Evolutionary conservation across 495 filamentous ascomycete genomes (phyloP).

Genomic region (Trichoderma parareesei): DNA sequence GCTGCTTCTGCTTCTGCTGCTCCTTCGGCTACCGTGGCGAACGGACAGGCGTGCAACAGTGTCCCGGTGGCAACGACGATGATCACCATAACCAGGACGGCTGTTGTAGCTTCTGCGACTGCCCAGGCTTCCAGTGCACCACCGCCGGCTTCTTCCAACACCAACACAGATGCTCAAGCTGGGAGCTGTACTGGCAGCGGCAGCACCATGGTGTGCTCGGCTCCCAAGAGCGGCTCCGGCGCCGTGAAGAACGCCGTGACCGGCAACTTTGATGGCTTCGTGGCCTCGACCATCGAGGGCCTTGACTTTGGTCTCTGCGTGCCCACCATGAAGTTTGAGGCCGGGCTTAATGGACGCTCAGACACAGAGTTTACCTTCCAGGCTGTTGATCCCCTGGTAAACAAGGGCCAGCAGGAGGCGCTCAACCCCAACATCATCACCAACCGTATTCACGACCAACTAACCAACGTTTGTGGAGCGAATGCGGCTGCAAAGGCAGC

Average conservation of each 20-base stretch:
- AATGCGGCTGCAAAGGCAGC: conserved; percentile 44
- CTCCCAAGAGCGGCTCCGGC: conserved; percentile 24
- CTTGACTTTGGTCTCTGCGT: conserved; percentile 45
- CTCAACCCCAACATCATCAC: conserved; percentile 58
- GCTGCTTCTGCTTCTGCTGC: conserved; percentile 14
- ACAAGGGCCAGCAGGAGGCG: conserved; percentile 43
- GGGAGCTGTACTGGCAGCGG: conserved; percentile 29
- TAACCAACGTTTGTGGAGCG: conserved; percentile 48
- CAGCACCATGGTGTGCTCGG: conserved; percentile 27
- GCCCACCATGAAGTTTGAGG: conserved; percentile 46
- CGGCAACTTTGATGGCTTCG: conserved; percentile 15
- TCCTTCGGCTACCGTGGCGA: background rate
- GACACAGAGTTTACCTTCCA: conserved; percentile 48
- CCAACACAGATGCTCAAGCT: conserved; percentile 15
- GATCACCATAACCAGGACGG: conserved; percentile 12
- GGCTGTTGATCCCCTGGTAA: conserved; percentile 37
- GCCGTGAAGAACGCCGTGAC: conserved; percentile 25
- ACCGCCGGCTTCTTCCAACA: background rate
- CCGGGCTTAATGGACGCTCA: conserved; percentile 36
- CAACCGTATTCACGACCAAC: conserved; percentile 56
- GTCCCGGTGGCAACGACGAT: conserved; percentile 2
- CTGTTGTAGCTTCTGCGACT: background rate
- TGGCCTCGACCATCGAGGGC: conserved; percentile 24
- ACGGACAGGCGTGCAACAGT: conserved; percentile 3
- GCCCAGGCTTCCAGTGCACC: background rate